These are phyloP conservation scores for Alternaria gansuensis DNA, from an alignment of 2,329 filamentous ascomycete genomes.

Conservation along the genomic window DNA sequence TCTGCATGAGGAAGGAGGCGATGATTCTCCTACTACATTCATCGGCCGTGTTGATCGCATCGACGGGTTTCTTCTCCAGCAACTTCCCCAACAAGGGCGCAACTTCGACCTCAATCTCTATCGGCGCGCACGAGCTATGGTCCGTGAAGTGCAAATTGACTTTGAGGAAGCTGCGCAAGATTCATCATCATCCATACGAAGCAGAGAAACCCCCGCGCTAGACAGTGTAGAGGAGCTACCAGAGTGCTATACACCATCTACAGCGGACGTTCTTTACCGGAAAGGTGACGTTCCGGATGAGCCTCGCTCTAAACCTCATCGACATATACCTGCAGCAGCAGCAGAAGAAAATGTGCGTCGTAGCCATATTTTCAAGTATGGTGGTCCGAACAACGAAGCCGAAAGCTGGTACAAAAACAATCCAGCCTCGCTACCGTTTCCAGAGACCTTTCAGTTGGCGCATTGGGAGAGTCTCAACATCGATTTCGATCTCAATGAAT, in stretches of 20 bases:
- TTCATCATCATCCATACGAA: background rate
- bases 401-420: conserved; percentile 37
- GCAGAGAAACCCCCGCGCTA: background rate
- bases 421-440: conserved; percentile 38
- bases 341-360: conserved; percentile 2
- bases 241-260: conserved; percentile 14
- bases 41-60: conserved; percentile 39
- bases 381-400: conserved; percentile 32
- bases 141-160: conserved; percentile 31
- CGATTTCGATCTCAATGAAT: conserved; percentile 34
- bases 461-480: conserved; percentile 45
- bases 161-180: conserved; percentile 20
- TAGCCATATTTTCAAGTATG: conserved; percentile 36
- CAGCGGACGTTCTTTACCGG: conserved; percentile 11
- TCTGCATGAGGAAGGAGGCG: conserved; percentile 32
- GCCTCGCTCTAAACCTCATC: background rate
- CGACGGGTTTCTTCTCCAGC: conserved; percentile 35
- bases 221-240: conserved; percentile 20
- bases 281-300: background rate
- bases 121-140: conserved; percentile 30
- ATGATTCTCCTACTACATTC: conserved; percentile 31
- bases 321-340: background rate
- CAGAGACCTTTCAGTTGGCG: conserved; percentile 41
- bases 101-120: conserved; percentile 36
- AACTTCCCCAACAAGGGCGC: conserved; percentile 24